These are phyloP conservation scores for Cercospora sojina DNA, from an alignment of 2,329 filamentous ascomycete genomes.

Conservation along the genomic window DNA sequence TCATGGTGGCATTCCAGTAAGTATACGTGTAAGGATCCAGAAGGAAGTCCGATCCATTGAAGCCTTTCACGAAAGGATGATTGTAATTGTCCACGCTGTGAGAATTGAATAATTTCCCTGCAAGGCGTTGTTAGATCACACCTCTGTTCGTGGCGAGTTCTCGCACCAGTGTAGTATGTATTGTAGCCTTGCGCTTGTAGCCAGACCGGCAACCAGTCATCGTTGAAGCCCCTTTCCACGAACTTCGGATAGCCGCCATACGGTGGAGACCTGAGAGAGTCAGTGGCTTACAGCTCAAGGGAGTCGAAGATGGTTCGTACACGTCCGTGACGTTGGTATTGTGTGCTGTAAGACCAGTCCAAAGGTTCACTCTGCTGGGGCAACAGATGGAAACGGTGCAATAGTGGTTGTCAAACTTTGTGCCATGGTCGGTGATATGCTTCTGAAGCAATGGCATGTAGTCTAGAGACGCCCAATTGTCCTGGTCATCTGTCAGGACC, in stretches of 20 bases:
- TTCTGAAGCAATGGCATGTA: constrained; percentile 61
- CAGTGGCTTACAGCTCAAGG: background rate
- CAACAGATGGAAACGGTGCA: constrained; percentile 67
- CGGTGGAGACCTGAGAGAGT: constrained; percentile 40
- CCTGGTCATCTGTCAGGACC: constrained; percentile 67
- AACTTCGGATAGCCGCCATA: constrained; percentile 67
- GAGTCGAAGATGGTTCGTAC: constrained; percentile 1
- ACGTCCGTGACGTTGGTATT: constrained; percentile 68
- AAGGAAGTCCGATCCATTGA: constrained; percentile 53
- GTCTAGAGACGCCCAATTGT: constrained; percentile 56
- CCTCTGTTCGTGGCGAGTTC: background rate
- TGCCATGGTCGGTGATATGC: constrained; percentile 44
- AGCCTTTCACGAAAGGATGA: constrained; percentile 57
- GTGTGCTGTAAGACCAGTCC: constrained; percentile 65
- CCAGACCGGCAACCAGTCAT: constrained; percentile 68
- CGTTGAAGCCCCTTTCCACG: constrained; percentile 61
- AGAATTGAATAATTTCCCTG: constrained; percentile 64
- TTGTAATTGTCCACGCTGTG: constrained; percentile 62
- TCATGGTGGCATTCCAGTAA: constrained; percentile 57
- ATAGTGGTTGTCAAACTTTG: constrained; percentile 61
- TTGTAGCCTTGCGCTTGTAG: constrained; percentile 65
- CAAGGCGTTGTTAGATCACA: constrained; percentile 51
- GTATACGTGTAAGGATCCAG: constrained; percentile 66
- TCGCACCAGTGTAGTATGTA: constrained; percentile 61
- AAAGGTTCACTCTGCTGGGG: constrained; percentile 63